Percentiles rank a stretch among this genome's conserved stretches.
Conservation (phyloP, 2,329 filamentous ascomycete species). For the Diaporthe caulivora region DNA sequence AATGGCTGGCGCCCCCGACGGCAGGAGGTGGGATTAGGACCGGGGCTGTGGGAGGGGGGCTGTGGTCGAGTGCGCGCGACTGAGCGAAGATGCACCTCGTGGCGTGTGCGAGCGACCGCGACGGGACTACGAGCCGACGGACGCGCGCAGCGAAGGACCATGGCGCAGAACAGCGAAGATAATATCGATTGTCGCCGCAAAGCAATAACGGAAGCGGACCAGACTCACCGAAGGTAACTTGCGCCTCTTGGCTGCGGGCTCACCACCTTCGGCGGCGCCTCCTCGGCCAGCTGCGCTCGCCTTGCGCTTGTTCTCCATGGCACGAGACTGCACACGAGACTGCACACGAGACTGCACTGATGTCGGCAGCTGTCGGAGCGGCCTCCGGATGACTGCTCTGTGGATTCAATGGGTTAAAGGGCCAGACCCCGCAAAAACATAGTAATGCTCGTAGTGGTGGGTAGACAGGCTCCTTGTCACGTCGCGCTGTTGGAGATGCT, state of each 20-base stretch:
- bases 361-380: conserved; percentile 27
- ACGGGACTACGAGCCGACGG: background rate
- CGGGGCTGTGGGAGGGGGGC: background rate
- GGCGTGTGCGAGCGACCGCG: conserved; percentile 28
- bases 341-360: conserved; percentile 36
- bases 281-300: conserved; percentile 58
- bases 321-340: conserved; percentile 38
- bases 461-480: conserved; percentile 7
- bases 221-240: conserved; percentile 63
- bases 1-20: background rate
- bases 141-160: conserved; percentile 36
- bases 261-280: conserved; percentile 57
- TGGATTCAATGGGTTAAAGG: conserved; percentile 20
- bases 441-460: conserved; percentile 17
- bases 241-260: conserved; percentile 68
- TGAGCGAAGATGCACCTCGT: background rate
- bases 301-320: conserved; percentile 71
- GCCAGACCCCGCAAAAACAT: conserved; percentile 1
- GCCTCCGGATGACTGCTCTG: background rate
- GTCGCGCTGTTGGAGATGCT: conserved; percentile 5
- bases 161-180: conserved; percentile 20
- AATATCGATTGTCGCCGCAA: conserved; percentile 36
- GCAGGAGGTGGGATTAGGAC: conserved; percentile 3
- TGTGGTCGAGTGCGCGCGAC: conserved; percentile 1
- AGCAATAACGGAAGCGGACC: conserved; percentile 11